Percentiles rank a stretch among this genome's conserved stretches.
Evolutionary conservation across 2,329 filamentous ascomycete species (phyloP).

Genomic region (Pestalotiopsis sp.): DNA sequence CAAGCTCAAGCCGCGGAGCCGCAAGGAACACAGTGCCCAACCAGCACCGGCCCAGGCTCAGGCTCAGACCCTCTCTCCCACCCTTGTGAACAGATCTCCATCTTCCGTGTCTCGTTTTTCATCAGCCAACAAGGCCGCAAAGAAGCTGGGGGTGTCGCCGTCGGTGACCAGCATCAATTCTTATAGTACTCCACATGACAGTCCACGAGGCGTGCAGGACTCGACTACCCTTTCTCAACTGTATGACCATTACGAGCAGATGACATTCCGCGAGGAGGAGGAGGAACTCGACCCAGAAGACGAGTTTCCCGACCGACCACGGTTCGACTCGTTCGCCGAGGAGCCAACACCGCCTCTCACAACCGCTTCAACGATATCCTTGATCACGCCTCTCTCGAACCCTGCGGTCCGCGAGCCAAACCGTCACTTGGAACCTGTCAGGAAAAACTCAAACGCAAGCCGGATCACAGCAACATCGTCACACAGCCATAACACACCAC

Average conservation of each 20-base stretch:
- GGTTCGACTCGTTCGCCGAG: not conserved
- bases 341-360: slow-evolving; percentile 15
- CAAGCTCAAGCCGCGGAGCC: slow-evolving; percentile 40
- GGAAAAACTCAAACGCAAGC: slow-evolving; percentile 28
- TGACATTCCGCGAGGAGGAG: slow-evolving; percentile 46
- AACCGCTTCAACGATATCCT: slow-evolving; percentile 23
- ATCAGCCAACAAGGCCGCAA: slow-evolving; percentile 15
- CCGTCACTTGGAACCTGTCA: slow-evolving; percentile 23
- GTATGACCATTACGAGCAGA: slow-evolving; percentile 62
- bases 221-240: slow-evolving; percentile 49
- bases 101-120: slow-evolving; percentile 42
- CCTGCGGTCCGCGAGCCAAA: slow-evolving; percentile 19
- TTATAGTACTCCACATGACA: slow-evolving; percentile 27
- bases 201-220: slow-evolving; percentile 31
- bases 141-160: slow-evolving; percentile 18
- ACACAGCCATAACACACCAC: slow-evolving; percentile 23
- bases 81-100: slow-evolving; percentile 40
- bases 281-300: slow-evolving; percentile 24
- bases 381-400: slow-evolving; percentile 23
- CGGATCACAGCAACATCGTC: slow-evolving; percentile 28
- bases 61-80: slow-evolving; percentile 26
- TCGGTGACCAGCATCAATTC: slow-evolving; percentile 32
- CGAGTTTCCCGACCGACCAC: slow-evolving; percentile 6
- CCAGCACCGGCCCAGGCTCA: slow-evolving; percentile 34
- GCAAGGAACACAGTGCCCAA: slow-evolving; percentile 34